Percentiles rank a stretch among this genome's conserved stretches.
Evolutionary conservation across 176 grass and related monocot genomes (phyloP).

Genomic region (maize (Zea mays)): DNA sequence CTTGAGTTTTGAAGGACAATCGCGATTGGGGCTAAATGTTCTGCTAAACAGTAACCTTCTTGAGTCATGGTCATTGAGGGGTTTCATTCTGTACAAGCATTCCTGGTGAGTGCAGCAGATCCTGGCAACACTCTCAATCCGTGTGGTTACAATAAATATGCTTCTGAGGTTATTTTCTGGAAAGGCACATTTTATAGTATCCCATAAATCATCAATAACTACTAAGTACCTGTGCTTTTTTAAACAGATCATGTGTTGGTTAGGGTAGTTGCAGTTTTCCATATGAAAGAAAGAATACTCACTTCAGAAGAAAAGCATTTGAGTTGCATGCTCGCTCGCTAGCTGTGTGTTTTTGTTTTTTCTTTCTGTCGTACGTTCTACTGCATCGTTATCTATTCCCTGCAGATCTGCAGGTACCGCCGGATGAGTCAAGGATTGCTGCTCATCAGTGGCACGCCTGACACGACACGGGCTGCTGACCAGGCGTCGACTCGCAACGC

Average conservation of each 20-base stretch:
- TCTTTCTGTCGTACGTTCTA: too few species aligned
- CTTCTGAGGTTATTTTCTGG: constrained; percentile 30
- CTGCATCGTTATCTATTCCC: neutral
- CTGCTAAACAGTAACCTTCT: constrained; percentile 29
- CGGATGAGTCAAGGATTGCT: neutral
- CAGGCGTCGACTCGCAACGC: neutral
- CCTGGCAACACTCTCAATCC: constrained; percentile 26
- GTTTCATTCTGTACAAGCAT: constrained; percentile 16
- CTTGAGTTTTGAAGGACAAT: neutral
- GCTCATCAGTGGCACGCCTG: neutral
- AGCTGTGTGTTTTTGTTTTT: too few species aligned
- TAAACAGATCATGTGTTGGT: neutral
- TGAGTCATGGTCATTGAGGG: constrained; percentile 15
- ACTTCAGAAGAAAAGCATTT: neutral
- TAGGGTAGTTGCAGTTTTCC: neutral
- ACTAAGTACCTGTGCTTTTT: constrained; percentile 13
- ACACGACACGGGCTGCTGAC: neutral
- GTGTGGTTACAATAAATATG: constrained; percentile 30
- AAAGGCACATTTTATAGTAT: constrained; percentile 14
- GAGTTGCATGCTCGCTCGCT: too few species aligned
- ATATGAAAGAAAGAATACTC: neutral
- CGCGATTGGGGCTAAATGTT: neutral
- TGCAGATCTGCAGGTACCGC: neutral
- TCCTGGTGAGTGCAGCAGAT: constrained; percentile 9
- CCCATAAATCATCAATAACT: constrained; percentile 27